phyloP scores from a whole-genome alignment of 192 early-diverging fungal genomes.

The Podila epicladia region DNA sequence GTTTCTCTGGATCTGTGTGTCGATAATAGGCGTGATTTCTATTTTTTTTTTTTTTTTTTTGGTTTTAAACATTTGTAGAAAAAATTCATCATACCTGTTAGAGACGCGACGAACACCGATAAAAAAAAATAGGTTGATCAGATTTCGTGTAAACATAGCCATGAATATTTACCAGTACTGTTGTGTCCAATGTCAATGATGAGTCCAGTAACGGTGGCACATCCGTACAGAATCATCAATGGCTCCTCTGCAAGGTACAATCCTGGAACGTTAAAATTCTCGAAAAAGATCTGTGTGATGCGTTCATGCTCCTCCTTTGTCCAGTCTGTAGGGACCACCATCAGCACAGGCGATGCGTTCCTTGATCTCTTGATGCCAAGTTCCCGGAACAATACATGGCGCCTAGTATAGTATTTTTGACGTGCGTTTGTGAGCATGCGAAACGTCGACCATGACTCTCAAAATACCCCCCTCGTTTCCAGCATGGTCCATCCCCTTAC shows the following conservation, averaged over 20 bases:
- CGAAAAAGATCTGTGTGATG: constrained; percentile 91
- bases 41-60: background rate
- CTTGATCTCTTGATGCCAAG: constrained; percentile 76
- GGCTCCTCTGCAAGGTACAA: constrained; percentile 88
- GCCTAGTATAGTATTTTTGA: constrained; percentile 48
- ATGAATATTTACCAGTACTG: constrained; percentile 65
- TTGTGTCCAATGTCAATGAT: constrained; percentile 94
- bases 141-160: background rate
- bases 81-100: background rate
- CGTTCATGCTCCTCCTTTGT: constrained; percentile 81
- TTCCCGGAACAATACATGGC: constrained; percentile 82
- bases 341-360: constrained; percentile 81
- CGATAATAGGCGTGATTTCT: constrained; percentile 85
- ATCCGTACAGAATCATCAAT: constrained; percentile 82
- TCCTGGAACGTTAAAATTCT: constrained; percentile 87
- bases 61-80: too few relatives aligned
- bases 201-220: constrained; percentile 78
- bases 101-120: background rate
- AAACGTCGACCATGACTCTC: background rate
- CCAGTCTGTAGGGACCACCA: constrained; percentile 87
- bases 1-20: constrained; percentile 71
- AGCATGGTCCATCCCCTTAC: constrained; percentile 25
- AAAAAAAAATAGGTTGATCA: background rate
- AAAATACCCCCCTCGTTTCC: background rate
- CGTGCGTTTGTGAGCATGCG: too few relatives aligned